Evolutionary conservation across 2,329 filamentous ascomycete species (phyloP), one percentile per base, ranked within the genome.

Genomic region (Neofusicoccum kwambonambiense): DNA sequence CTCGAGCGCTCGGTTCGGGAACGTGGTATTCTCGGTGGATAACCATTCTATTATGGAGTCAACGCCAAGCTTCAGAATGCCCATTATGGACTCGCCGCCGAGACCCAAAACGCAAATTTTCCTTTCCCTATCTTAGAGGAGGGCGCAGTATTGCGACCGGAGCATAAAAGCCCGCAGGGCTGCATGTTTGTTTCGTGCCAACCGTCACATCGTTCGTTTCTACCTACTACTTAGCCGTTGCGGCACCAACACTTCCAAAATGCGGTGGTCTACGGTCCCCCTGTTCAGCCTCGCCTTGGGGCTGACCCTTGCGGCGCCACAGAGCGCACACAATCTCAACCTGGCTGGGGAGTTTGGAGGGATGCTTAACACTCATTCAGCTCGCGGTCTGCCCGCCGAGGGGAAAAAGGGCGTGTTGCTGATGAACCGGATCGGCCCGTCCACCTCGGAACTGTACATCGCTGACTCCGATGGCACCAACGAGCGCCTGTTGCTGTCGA

Each of bases 381-480:
- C 66, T 7, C 64, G 66, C 31, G 66, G 66, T 0, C 50, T 67
- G 6, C 66, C 61, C n/a, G 66, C 64, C 34, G 34, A 42, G 37
- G 64, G 65, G 35, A 71, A 70, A 51, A 64, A 68, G 42, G 69
- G 67, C 8, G 66, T 66, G 1, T 66, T 70, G 49, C 65, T 77
- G 31, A 74, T 78, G 74, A 79, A 80, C 65, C 70, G 77, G 7
- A 79, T 79, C 54, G 74, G 64, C 1, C 77, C 77, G 2, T 75
- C 73, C 9, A 64, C 64, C 1, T 70, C 67, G 5, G 65, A 69
- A 11, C 63, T 69, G 15, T 70, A 68, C 47, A 70, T 81, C 5
- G 74, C 79, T 44, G 74, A 80, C 61, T 70, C 74, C 0, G 76
- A 81, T 63, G 79, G 79, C 19, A 78, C 68, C 60, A 74, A 79